Percentiles rank a stretch among this genome's conserved stretches.
Conservation (phyloP, 2,329 filamentous ascomycete genomes). For the Magnaporthiopsis incrustans region DNA sequence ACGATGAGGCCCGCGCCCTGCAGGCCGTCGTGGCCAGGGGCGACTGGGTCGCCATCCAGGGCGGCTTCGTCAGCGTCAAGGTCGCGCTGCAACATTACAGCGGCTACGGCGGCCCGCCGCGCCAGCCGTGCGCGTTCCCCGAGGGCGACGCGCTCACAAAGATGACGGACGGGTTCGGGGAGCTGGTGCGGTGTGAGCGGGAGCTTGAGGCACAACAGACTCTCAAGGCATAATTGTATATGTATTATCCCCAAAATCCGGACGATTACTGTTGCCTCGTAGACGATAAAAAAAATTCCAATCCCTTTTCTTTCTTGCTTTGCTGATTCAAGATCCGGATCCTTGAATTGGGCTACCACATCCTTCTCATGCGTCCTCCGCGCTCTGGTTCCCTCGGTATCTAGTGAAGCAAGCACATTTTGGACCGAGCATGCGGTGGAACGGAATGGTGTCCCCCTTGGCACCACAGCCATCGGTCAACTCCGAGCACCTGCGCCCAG, state of each 20-base stretch:
- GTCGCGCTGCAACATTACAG: conserved; percentile 33
- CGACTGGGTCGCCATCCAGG: conserved; percentile 38
- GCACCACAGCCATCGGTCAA: too few relatives aligned
- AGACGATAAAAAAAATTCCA: too few relatives aligned
- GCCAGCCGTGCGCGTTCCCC: conserved; percentile 29
- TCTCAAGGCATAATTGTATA: background rate
- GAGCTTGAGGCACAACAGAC: conserved; percentile 18
- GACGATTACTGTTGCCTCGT: too few relatives aligned
- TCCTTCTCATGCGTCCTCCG: too few relatives aligned
- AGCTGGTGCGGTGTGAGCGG: conserved; percentile 25
- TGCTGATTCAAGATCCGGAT: too few relatives aligned
- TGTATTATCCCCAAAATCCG: background rate
- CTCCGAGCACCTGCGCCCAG: too few relatives aligned
- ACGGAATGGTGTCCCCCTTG: too few relatives aligned
- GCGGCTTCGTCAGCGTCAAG: conserved; percentile 41
- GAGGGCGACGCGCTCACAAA: conserved; percentile 23
- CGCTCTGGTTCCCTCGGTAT: too few relatives aligned
- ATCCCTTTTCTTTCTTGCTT: too few relatives aligned
- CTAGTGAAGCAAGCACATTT: too few relatives aligned
- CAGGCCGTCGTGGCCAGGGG: conserved; percentile 38
- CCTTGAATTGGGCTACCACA: too few relatives aligned
- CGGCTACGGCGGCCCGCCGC: conserved; percentile 29
- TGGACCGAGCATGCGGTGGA: too few relatives aligned
- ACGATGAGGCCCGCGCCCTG: conserved; percentile 50
- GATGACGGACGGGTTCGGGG: conserved; percentile 23